Conservation (phyloP, 768 basidiomycete genomes). For the Kwoniella bestiolae region DNA sequence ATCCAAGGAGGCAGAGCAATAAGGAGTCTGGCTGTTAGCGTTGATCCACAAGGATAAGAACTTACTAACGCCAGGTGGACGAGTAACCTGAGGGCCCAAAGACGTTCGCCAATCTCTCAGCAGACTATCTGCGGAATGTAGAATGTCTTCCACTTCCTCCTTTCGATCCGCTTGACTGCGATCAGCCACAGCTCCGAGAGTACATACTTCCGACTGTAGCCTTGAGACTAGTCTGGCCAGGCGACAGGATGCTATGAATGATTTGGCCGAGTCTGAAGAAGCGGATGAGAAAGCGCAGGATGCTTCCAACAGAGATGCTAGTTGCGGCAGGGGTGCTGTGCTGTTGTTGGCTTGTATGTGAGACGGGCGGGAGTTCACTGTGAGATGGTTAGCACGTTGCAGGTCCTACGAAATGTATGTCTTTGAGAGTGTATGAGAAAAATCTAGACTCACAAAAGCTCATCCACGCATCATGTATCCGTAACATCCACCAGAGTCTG, state of each 20-base stretch:
- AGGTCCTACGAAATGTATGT: background rate
- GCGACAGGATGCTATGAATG: conserved; percentile 34
- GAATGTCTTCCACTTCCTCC: conserved; percentile 23
- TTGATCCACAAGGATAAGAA: background rate
- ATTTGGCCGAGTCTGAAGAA: conserved; percentile 27
- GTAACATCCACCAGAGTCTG: conserved; percentile 32
- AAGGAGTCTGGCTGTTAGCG: conserved; percentile 24
- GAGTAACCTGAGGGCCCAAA: background rate
- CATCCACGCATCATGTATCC: conserved; percentile 39
- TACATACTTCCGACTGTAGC: conserved; percentile 30
- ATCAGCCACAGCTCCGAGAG: conserved; percentile 21
- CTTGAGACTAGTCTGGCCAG: conserved; percentile 27
- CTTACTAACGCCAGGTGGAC: conserved; percentile 34
- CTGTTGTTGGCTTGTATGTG: conserved; percentile 32
- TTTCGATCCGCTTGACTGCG: conserved; percentile 11
- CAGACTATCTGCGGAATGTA: conserved; percentile 11
- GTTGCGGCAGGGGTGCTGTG: conserved; percentile 25
- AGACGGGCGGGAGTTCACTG: conserved; percentile 35
- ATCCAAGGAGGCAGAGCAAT: conserved; percentile 26
- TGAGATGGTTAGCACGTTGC: background rate
- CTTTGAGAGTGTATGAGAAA: background rate
- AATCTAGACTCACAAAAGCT: conserved; percentile 20
- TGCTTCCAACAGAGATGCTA: conserved; percentile 27
- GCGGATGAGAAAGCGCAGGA: conserved; percentile 25
- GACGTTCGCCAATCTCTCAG: conserved; percentile 21